phyloP scores from a whole-genome alignment of 352 stramenopile species.

The Pythium sukuiense region DNA sequence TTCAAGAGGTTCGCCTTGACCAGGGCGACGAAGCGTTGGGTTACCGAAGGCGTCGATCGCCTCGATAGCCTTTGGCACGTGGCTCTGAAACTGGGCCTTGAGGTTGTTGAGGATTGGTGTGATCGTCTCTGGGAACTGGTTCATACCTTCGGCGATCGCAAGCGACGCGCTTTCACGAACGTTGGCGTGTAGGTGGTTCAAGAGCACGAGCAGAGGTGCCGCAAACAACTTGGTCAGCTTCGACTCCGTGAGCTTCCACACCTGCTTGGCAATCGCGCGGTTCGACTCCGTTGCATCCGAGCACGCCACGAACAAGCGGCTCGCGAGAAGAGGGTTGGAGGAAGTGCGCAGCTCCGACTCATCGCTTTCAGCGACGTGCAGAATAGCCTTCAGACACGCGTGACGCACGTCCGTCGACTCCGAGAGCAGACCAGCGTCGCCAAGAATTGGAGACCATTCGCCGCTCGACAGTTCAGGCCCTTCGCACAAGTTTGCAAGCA shows the following conservation, averaged over 20 bases:
- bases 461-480: conserved; percentile 49
- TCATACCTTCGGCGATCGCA: conserved; percentile 80
- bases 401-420: conserved; percentile 50
- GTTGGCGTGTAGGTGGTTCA: conserved; percentile 74
- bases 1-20: conserved; percentile 53
- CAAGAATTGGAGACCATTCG: conserved; percentile 74
- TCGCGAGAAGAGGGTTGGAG: conserved; percentile 42
- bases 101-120: conserved; percentile 68
- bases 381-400: conserved; percentile 59
- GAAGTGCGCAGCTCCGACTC: conserved; percentile 45
- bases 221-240: conserved; percentile 63
- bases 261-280: conserved; percentile 47
- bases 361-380: conserved; percentile 58
- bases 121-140: conserved; percentile 74
- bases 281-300: conserved; percentile 72
- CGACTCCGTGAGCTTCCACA: conserved; percentile 63
- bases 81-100: conserved; percentile 61
- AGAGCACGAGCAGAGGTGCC: conserved; percentile 58
- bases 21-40: conserved; percentile 58
- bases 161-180: conserved; percentile 78
- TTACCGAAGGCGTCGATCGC: conserved; percentile 75
- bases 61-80: conserved; percentile 53
- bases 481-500: conserved; percentile 61
- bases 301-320: conserved; percentile 59
- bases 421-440: conserved; percentile 70